Percentiles rank a stretch among this genome's conserved stretches.
phyloP scores from a whole-genome alignment of 352 stramenopile species.

The Phytopythium mirpurense region DNA sequence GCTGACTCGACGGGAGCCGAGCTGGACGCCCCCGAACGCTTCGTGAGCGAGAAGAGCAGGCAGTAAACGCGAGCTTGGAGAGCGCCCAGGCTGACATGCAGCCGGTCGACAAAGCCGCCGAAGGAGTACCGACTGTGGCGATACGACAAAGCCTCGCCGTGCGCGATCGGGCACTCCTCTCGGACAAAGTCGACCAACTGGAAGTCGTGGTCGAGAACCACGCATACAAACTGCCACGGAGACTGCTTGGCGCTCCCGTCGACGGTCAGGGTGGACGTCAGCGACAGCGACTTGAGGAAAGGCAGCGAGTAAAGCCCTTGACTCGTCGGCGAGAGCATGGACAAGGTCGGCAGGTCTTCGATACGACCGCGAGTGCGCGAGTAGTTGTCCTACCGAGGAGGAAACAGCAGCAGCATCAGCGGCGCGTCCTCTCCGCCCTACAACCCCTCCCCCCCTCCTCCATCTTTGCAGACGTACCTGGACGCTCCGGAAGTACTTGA shows the following conservation, averaged over 20 bases:
- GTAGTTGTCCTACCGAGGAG: conserved; percentile 38
- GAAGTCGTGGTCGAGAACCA: conserved; percentile 57
- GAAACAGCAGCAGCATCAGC: neutral
- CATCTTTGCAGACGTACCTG: too few relatives aligned
- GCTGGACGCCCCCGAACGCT: neutral
- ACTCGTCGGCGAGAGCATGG: conserved; percentile 35
- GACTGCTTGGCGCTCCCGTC: conserved; percentile 15
- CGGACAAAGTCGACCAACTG: conserved; percentile 63
- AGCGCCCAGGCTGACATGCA: conserved; percentile 30
- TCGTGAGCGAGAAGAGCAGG: conserved; percentile 40
- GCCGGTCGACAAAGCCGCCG: conserved; percentile 45
- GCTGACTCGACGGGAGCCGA: neutral
- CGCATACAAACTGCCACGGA: conserved; percentile 43
- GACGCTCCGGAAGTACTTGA: conserved; percentile 39
- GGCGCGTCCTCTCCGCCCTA: neutral
- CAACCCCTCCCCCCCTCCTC: too few relatives aligned
- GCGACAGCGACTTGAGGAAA: conserved; percentile 31
- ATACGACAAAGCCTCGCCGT: conserved; percentile 25
- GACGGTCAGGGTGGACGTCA: conserved; percentile 36
- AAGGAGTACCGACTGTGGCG: conserved; percentile 38
- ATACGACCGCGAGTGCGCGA: conserved; percentile 41
- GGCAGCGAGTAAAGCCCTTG: conserved; percentile 41
- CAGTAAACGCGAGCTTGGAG: conserved; percentile 43
- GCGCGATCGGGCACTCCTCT: conserved; percentile 32
- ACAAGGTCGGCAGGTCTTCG: conserved; percentile 57